Base-by-base conservation (phyloP, 2,329 filamentous ascomycete genomes). In the Penicillium brasilianum region DNA sequence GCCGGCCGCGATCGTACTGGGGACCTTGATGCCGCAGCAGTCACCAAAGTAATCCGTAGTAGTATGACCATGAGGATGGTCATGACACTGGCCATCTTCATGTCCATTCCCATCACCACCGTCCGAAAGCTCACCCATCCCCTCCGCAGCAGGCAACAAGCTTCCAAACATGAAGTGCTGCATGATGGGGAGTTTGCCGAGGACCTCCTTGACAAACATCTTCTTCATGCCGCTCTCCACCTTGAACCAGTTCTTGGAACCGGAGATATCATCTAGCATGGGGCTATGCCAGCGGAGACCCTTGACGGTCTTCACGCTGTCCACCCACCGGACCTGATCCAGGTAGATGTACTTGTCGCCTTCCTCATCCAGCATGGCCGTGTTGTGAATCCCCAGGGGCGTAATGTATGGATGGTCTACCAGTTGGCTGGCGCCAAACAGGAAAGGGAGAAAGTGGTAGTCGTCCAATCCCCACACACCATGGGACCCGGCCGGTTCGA, bases 401-500 rank as follows among this genome's bases (percentile, higher is more conserved):
- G 86, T 96, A 75, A 90, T 91, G 76, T 85, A 97, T 44, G 83
- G 90, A 74, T 99, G 95, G 65, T 91, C 87, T 16, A 95, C 82
- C 18, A 97, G 85, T 78, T 99, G 96, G 25, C 93, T 90, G 37
- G 95, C 93, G 20, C 95, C 95, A 66, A 98, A 96, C 13, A 99
- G 85, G 75, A 98, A 99, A 0, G 96, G 95, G 1, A 97, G 81
- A 78, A 99, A 99, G 68, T 96, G 93, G 78, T 99, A 97, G 76
- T 99, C 95, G 72, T 99, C 95, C 1, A 99, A 82, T 18, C 95
- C 95, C 95, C 95, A 99, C 25, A 99, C 95, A 43, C 95, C 95
- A 75, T 99, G 95, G 0, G 94, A 97, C 14, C 95, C 95, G 0
- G 95, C 95, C 2, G 95, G 95, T 73, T 99, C 95, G 54, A 99